Base-by-base conservation (phyloP, 306 rosid species). In the Herpetospermum pedunculosum region DNA sequence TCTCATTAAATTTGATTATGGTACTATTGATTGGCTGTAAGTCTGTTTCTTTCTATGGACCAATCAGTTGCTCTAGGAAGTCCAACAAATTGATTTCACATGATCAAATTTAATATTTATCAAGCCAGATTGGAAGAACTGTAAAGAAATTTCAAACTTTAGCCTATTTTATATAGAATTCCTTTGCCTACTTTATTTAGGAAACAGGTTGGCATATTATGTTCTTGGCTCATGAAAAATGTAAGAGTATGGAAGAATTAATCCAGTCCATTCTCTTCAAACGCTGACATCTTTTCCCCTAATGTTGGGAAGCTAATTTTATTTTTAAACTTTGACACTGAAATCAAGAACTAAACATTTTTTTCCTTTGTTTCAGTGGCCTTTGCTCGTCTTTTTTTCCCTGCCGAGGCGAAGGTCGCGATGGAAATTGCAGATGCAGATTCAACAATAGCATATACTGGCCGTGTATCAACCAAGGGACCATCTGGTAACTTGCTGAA, bases 341-440 rank as follows among this genome's bases (percentile, higher is more conserved):
- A 4, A 64, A 75, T 14, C 53, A 19, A 84, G 68, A 52, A 60
- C 37, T 58, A 18, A 53, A 53, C 46, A 32, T 28, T 7, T 37
- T 16, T 30, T 49, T 59, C 60, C 18, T 73, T 18, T 55, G n/a
- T 84, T 82, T 64, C 91, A 95, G 97, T 95, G 80, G 87, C 87
- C 67, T 87, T 88, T 72, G 99, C 99, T 48, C 77, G 76, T 67
- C 10, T 87, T 73, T 75, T 95, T 53, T 95, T 83, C 73, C 99
- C 99, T 35, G 83, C 87, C 6, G 97, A 95, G 85, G 96, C 99
- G 40, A 89, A 76, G 89, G 77, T 92, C 14, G 99, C 97, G 46
- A 83, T 84, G 77, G 92, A 84, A 69, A 86, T 80, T 80, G 99
- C 99, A 2, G 89, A 88, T 78, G 89, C 85, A 14, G 82, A 83